These are phyloP conservation scores for Exophiala xenobiotica DNA, from an alignment of 2,329 filamentous ascomycete genomes.

Conservation along the genomic window DNA sequence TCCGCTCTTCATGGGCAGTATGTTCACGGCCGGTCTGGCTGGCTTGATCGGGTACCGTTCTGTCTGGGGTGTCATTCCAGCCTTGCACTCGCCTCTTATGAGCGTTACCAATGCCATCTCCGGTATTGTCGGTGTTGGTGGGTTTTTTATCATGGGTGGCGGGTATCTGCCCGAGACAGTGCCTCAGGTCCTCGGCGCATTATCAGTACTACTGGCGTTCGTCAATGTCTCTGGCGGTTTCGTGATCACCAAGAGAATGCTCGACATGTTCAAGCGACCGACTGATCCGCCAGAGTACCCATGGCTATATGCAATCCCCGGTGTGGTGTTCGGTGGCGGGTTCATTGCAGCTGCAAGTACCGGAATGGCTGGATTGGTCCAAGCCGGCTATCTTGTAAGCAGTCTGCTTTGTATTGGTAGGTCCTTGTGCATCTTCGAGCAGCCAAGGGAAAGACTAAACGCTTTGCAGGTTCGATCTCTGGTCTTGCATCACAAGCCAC, in stretches of 20 bases:
- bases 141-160: constrained; percentile 84
- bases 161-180: constrained; percentile 75
- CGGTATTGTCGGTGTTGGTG: constrained; percentile 82
- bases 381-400: constrained; percentile 83
- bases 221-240: constrained; percentile 88
- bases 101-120: constrained; percentile 92
- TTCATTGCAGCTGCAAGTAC: constrained; percentile 77
- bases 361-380: constrained; percentile 78
- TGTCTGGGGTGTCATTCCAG: constrained; percentile 81
- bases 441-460: background rate
- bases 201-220: constrained; percentile 80
- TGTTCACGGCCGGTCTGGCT: constrained; percentile 79
- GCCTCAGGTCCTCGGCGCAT: constrained; percentile 73
- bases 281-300: constrained; percentile 87
- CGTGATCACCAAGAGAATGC: constrained; percentile 88
- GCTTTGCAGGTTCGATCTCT: constrained; percentile 60
- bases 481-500: constrained; percentile 79
- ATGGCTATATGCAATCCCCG: constrained; percentile 81
- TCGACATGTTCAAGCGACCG: constrained; percentile 84
- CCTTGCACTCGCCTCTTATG: constrained; percentile 86
- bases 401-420: constrained; percentile 72
- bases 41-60: constrained; percentile 84
- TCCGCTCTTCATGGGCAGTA: constrained; percentile 83
- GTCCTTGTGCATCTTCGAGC: background rate
- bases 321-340: constrained; percentile 73